A percentile compares a stretch with the other conserved stretches of the same genome.
Evolutionary conservation across 305 asterid genomes (phyloP).

Genomic region (Fraxinus baroniana): DNA sequence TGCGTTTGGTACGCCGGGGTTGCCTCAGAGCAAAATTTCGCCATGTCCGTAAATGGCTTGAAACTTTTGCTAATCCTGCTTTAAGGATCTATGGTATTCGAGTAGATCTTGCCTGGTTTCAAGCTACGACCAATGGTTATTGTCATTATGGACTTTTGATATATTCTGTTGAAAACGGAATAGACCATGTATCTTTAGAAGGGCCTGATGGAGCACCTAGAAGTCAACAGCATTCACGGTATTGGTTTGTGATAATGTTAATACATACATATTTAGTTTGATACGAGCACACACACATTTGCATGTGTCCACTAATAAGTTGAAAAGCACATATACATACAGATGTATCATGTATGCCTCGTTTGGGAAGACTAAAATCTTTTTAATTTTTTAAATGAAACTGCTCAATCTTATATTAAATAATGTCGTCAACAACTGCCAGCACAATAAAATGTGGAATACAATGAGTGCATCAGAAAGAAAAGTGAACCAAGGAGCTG

Average conservation of each 20-base stretch:
- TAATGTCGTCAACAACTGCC: not conserved
- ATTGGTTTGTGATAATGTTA: slow-evolving; percentile 23
- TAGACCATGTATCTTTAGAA: slow-evolving; percentile 41
- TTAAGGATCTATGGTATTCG: slow-evolving; percentile 59
- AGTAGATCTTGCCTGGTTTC: slow-evolving; percentile 85
- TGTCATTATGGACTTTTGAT: slow-evolving; percentile 80
- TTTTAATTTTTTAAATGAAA: not conserved
- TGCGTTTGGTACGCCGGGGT: slow-evolving; percentile 88
- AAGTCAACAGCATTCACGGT: slow-evolving; percentile 58
- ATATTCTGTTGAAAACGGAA: slow-evolving; percentile 57
- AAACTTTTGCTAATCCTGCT: slow-evolving; percentile 80
- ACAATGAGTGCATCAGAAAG: not conserved
- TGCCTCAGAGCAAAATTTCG: slow-evolving; percentile 68
- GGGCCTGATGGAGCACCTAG: slow-evolving; percentile 40
- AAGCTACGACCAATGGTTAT: slow-evolving; percentile 63
- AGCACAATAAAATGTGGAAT: not conserved
- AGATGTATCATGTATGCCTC: not conserved
- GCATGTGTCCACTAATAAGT: not conserved
- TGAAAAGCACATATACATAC: not conserved
- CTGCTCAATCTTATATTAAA: not conserved
- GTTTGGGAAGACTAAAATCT: not conserved
- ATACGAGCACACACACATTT: not conserved
- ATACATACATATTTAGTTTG: not conserved
- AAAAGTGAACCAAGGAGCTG: not conserved
- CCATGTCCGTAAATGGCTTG: slow-evolving; percentile 77